phyloP scores from a whole-genome alignment of 1,139 yeast genomes.

The Dujonia santamariae region DNA sequence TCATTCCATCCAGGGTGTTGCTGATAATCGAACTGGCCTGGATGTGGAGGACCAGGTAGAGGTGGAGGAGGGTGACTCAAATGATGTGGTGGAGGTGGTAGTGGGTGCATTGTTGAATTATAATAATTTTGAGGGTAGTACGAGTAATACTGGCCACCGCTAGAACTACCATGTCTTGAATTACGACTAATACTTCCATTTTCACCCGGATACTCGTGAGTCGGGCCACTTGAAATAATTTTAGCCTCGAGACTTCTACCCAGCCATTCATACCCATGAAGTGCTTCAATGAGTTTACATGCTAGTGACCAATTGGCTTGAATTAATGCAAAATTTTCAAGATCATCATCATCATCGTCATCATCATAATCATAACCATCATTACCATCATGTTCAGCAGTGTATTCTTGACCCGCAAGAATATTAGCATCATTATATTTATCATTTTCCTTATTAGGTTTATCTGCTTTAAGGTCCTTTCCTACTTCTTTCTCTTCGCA shows the following conservation, averaged over 20 bases:
- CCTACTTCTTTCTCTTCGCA: background rate
- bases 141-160: conserved; percentile 1
- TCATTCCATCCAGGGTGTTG: conserved; percentile 2
- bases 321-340: conserved; percentile 2
- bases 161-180: background rate
- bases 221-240: conserved; percentile 1
- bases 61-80: background rate
- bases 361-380: too few relatives aligned
- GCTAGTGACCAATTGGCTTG: conserved; percentile 6
- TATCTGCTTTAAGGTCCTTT: background rate
- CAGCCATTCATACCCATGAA: conserved; percentile 28
- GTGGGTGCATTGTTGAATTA: background rate
- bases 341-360: conserved; percentile 1
- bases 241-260: conserved; percentile 18
- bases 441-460: background rate
- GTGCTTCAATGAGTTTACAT: conserved; percentile 15
- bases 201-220: background rate
- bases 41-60: background rate
- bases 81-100: background rate
- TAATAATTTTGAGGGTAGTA: conserved; percentile 1
- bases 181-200: conserved; percentile 1
- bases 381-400: too few relatives aligned
- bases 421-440: conserved; percentile 1
- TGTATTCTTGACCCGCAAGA: too few relatives aligned
- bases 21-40: background rate